Conservation (phyloP, 345 rosid species). For the Brassica juncea region DNA sequence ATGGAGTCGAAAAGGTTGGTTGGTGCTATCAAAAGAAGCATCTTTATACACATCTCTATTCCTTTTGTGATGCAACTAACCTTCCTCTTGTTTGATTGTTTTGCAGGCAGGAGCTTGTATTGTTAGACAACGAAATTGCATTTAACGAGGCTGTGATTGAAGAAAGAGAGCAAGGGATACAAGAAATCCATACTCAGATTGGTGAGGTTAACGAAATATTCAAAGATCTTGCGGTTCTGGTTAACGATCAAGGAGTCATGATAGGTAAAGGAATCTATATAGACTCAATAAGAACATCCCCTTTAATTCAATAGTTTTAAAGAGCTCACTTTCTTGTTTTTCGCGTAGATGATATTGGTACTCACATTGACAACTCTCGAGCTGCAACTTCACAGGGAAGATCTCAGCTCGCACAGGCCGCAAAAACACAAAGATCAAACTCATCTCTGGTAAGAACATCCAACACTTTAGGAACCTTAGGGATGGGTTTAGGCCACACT, state of each 20-base stretch:
- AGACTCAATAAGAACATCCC: background rate
- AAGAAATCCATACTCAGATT: constrained; percentile 85
- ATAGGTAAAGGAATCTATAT: constrained; percentile 49
- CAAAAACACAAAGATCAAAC: constrained; percentile 91
- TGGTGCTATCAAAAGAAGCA: background rate
- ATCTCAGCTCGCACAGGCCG: constrained; percentile 79
- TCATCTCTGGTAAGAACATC: constrained; percentile 73
- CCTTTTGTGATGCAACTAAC: background rate
- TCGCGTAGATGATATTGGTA: constrained; percentile 77
- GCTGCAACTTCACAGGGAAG: constrained; percentile 87
- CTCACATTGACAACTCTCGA: constrained; percentile 79
- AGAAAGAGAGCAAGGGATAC: constrained; percentile 95
- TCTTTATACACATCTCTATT: background rate
- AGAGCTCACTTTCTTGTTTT: background rate
- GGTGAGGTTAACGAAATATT: constrained; percentile 96
- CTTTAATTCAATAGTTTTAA: background rate
- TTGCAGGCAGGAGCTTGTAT: constrained; percentile 80
- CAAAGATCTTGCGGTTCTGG: constrained; percentile 91
- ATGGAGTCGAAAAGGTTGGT: constrained; percentile 35
- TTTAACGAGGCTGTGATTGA: constrained; percentile 78
- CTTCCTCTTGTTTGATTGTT: constrained; percentile 2
- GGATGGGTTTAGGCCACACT: background rate
- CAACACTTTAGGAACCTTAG: background rate
- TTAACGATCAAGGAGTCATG: constrained; percentile 93
- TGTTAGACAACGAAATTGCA: constrained; percentile 59